These are phyloP conservation scores for Pleurotus ostreatus DNA, from an alignment of 768 basidiomycete genomes.

Conservation along the genomic window DNA sequence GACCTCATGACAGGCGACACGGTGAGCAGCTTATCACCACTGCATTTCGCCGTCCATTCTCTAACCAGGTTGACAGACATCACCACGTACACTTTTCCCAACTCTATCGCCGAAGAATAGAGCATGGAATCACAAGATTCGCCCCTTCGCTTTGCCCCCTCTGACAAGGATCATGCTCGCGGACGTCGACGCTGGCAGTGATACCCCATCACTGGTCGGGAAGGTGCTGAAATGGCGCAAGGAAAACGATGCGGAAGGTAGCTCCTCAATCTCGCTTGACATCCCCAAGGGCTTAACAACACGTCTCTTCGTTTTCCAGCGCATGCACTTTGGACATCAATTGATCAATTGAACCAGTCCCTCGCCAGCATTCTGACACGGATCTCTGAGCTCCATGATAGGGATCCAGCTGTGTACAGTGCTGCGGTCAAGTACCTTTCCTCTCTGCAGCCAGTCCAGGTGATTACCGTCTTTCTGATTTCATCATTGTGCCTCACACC, in stretches of 20 bases:
- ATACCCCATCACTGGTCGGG: constrained; percentile 91
- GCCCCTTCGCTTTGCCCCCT: constrained; percentile 80
- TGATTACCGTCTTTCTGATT: constrained; percentile 17
- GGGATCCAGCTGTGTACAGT: constrained; percentile 47
- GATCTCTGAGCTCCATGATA: constrained; percentile 45
- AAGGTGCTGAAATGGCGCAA: constrained; percentile 89
- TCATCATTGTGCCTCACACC: constrained; percentile 2
- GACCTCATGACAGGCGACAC: constrained; percentile 56
- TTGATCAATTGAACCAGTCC: constrained; percentile 60
- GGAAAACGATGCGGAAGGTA: constrained; percentile 52
- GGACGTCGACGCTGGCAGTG: constrained; percentile 94
- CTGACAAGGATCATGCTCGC: constrained; percentile 83
- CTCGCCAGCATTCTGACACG: constrained; percentile 48
- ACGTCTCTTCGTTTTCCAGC: constrained; percentile 34
- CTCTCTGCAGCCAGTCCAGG: constrained; percentile 54
- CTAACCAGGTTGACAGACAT: constrained; percentile 11
- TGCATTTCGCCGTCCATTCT: background rate
- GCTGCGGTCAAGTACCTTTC: constrained; percentile 61
- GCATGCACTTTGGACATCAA: constrained; percentile 56
- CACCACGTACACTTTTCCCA: constrained; percentile 36
- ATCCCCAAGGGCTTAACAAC: constrained; percentile 1
- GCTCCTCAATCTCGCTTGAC: background rate
- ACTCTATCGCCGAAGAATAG: constrained; percentile 61
- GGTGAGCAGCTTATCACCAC: constrained; percentile 25
- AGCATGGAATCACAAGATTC: constrained; percentile 70